Percentiles rank a stretch among this genome's conserved stretches.
Conservation (phyloP, 1,284 basidiomycete genomes). For the Apiotrichum laibachii region DNA sequence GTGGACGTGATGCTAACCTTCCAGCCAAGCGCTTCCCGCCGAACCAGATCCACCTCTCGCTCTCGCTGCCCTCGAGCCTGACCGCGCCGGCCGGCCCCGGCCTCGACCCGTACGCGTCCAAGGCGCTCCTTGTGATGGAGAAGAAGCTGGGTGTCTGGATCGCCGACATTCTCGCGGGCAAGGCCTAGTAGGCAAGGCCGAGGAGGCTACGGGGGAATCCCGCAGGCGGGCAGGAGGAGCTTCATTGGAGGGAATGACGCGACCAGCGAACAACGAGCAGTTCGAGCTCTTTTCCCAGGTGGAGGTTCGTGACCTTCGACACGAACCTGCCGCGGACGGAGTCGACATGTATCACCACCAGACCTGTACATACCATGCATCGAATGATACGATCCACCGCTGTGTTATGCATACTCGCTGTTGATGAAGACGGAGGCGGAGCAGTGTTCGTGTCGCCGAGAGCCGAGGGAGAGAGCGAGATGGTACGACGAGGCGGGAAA, state of each 20-base stretch:
- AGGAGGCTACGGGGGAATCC: too few species aligned
- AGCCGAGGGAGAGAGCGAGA: too few species aligned
- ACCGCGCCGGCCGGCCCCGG: conserved; percentile 33
- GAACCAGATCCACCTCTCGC: conserved; percentile 46
- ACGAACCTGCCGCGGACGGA: not conserved
- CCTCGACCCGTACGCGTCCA: conserved; percentile 40
- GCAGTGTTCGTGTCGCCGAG: too few species aligned
- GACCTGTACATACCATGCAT: conserved; percentile 5
- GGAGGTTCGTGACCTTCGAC: too few species aligned
- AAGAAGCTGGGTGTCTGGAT: conserved; percentile 45
- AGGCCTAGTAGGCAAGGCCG: not conserved
- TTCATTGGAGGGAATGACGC: too few species aligned
- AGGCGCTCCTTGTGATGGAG: conserved; percentile 44
- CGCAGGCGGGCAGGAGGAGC: not conserved
- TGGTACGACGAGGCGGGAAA: too few species aligned
- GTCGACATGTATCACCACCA: not conserved
- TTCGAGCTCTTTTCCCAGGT: too few species aligned
- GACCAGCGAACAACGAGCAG: too few species aligned
- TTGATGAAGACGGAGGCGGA: too few species aligned
- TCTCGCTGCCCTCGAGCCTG: conserved; percentile 38
- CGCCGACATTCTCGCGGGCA: conserved; percentile 23
- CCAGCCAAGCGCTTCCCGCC: conserved; percentile 42
- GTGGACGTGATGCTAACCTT: not conserved
- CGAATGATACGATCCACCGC: not conserved
- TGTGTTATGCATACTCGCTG: too few species aligned